Conservation (phyloP, 2,329 filamentous ascomycete species). For the Fonsecaea nubica region DNA sequence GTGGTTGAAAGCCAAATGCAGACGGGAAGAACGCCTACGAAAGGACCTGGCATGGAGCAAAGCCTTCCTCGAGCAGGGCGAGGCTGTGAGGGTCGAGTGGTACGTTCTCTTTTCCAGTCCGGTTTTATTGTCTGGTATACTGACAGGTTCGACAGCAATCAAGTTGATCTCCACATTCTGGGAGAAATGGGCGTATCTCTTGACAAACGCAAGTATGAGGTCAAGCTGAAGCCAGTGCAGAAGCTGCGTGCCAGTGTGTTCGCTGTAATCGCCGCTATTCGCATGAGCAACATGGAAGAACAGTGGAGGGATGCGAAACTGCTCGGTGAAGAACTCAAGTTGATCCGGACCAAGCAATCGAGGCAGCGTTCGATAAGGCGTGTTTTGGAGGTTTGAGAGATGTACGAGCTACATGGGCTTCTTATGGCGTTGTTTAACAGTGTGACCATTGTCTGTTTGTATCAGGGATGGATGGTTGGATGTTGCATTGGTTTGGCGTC, state of each 20-base stretch:
- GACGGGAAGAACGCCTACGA: slow-evolving; percentile 80
- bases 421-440: background rate
- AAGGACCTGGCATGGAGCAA: slow-evolving; percentile 85
- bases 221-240: slow-evolving; percentile 43
- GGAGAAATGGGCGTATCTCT: slow-evolving; percentile 76
- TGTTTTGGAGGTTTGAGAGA: slow-evolving; percentile 24
- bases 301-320: slow-evolving; percentile 54
- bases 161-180: slow-evolving; percentile 85
- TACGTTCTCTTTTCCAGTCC: slow-evolving; percentile 59
- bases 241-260: slow-evolving; percentile 53
- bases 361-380: slow-evolving; percentile 25
- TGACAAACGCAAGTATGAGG: slow-evolving; percentile 44
- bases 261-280: slow-evolving; percentile 52
- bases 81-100: slow-evolving; percentile 71
- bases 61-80: slow-evolving; percentile 82
- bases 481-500: slow-evolving; percentile 1
- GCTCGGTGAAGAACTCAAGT: slow-evolving; percentile 52
- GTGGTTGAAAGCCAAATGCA: slow-evolving; percentile 82
- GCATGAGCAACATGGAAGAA: slow-evolving; percentile 54
- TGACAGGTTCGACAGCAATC: slow-evolving; percentile 70
- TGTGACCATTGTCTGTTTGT: background rate
- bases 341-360: slow-evolving; percentile 22
- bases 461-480: background rate
- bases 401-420: background rate
- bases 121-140: slow-evolving; percentile 21